A percentile compares a stretch with the other conserved stretches of the same genome.
Evolutionary conservation across 2,329 filamentous ascomycete species (phyloP).

Genomic region (Arthrobotrys sphaeroides): DNA sequence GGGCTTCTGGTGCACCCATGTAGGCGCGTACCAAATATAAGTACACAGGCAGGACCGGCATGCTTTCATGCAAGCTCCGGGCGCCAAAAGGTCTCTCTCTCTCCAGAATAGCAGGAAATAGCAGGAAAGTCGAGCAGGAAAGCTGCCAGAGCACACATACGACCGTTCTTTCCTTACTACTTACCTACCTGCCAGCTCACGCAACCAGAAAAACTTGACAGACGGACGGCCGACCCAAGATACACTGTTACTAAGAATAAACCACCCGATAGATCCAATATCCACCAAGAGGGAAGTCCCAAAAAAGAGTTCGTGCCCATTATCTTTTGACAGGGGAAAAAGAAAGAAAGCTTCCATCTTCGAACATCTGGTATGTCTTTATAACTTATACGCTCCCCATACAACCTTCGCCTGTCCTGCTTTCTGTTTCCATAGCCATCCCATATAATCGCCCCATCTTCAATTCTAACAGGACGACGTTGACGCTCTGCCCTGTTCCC

Average conservation of each 20-base stretch:
- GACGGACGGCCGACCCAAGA: conserved; percentile 49
- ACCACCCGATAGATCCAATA: conserved; percentile 46
- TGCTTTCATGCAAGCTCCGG: conserved; percentile 55
- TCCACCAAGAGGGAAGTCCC: conserved; percentile 42
- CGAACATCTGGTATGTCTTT: conserved; percentile 45
- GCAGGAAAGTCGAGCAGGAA: conserved; percentile 39
- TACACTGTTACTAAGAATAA: conserved; percentile 53
- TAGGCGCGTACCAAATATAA: conserved; percentile 55
- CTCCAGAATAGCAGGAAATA: conserved; percentile 34
- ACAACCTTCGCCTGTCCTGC: conserved; percentile 44
- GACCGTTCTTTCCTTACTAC: conserved; percentile 26
- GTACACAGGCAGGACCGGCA: conserved; percentile 54
- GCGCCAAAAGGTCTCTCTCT: conserved; percentile 54
- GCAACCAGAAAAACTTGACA: conserved; percentile 19
- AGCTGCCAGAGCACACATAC: conserved; percentile 35
- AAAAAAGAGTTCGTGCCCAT: conserved; percentile 15
- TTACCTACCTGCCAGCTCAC: conserved; percentile 33
- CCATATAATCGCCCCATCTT: conserved; percentile 36
- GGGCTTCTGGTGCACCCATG: conserved; percentile 51
- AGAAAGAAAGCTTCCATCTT: conserved; percentile 46
- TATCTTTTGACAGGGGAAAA: conserved; percentile 46
- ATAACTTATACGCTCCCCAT: conserved; percentile 43
- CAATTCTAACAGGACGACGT: conserved; percentile 55
- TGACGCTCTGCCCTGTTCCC: conserved; percentile 54
- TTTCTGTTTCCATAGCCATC: conserved; percentile 19